Conservation (phyloP, 2,329 filamentous ascomycete species). For the Calonectria multiphialidica region DNA sequence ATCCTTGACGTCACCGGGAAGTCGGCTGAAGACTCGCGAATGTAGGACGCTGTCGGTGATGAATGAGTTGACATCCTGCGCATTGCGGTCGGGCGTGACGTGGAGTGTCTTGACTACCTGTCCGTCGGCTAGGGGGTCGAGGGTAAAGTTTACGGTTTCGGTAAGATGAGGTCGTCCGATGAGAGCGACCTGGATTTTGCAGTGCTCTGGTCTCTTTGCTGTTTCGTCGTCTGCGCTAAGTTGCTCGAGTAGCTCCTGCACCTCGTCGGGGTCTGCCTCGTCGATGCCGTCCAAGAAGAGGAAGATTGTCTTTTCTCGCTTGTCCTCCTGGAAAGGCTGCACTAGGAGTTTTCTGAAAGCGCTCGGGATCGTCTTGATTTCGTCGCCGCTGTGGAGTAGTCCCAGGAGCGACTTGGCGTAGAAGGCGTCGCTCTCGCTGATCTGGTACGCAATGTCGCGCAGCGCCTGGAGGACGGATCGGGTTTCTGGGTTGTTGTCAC, state of each 20-base stretch:
- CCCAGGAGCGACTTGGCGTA: constrained; percentile 57
- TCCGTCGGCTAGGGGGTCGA: constrained; percentile 49
- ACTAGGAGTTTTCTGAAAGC: constrained; percentile 57
- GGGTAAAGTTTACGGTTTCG: constrained; percentile 49
- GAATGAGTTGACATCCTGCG: constrained; percentile 55
- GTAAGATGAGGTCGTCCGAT: constrained; percentile 57
- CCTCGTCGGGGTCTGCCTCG: constrained; percentile 54
- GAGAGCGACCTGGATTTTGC: constrained; percentile 53
- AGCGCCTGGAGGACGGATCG: constrained; percentile 59
- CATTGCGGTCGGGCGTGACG: constrained; percentile 57
- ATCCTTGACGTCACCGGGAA: constrained; percentile 47
- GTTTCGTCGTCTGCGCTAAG: constrained; percentile 45
- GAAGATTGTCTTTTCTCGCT: constrained; percentile 51
- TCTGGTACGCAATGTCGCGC: constrained; percentile 59
- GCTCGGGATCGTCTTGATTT: constrained; percentile 58
- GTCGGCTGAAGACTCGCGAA: constrained; percentile 51
- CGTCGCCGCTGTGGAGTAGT: constrained; percentile 50
- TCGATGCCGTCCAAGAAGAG: constrained; percentile 62
- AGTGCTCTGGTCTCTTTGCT: constrained; percentile 24
- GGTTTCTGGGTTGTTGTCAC: constrained; percentile 59
- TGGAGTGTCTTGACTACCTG: constrained; percentile 54
- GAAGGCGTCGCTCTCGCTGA: constrained; percentile 58
- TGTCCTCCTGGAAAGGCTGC: constrained; percentile 51
- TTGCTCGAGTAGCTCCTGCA: constrained; percentile 52
- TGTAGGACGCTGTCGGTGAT: constrained; percentile 55